phyloP scores from a whole-genome alignment of 495 filamentous ascomycete genomes.

The Aspergillus steynii region DNA sequence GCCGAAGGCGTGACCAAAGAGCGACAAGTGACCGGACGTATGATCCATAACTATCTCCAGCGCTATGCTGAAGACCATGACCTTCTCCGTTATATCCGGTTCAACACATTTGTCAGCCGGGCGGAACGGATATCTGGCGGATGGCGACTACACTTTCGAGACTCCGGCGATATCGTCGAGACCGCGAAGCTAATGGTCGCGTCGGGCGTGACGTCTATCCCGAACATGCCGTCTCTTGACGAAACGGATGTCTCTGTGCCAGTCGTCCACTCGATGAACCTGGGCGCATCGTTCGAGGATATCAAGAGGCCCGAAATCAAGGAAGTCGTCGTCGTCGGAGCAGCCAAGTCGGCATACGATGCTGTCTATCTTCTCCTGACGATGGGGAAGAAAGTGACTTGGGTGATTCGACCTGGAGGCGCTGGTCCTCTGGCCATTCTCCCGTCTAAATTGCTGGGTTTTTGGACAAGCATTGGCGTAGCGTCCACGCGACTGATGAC shows the following conservation, averaged over 20 bases:
- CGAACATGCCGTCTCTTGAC: neutral
- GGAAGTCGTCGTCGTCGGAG: slow-evolving; percentile 23
- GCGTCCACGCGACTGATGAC: neutral
- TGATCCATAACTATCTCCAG: slow-evolving; percentile 1
- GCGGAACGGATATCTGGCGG: neutral
- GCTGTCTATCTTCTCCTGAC: slow-evolving; percentile 20
- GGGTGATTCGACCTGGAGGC: slow-evolving; percentile 67
- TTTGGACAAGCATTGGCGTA: neutral
- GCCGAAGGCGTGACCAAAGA: neutral
- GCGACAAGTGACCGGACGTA: neutral
- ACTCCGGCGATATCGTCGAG: neutral
- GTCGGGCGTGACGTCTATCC: neutral
- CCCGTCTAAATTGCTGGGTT: neutral
- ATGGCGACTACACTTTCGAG: neutral
- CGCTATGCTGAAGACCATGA: neutral
- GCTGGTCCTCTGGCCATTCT: slow-evolving; percentile 48
- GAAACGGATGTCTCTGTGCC: neutral
- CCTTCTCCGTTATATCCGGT: neutral
- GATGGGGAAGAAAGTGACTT: slow-evolving; percentile 55
- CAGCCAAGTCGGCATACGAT: slow-evolving; percentile 31
- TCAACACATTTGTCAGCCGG: neutral
- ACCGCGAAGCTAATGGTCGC: slow-evolving; percentile 1
- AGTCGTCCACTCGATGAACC: neutral
- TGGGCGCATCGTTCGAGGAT: neutral
- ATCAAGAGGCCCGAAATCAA: neutral